Conservation (phyloP, 2,329 filamentous ascomycete genomes). For the Colletotrichum viniferum region DNA sequence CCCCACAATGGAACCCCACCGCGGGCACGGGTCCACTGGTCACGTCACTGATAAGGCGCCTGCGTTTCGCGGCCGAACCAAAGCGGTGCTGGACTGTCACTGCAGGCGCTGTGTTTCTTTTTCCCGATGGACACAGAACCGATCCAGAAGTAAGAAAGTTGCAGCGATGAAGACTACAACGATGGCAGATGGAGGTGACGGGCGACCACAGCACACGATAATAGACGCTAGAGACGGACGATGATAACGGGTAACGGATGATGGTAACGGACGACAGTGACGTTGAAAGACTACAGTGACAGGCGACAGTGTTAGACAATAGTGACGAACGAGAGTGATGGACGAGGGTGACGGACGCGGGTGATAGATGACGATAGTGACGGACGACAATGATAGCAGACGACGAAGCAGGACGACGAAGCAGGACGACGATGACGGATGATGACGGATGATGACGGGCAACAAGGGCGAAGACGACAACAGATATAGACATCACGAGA, state of each 20-base stretch:
- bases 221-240: not conserved
- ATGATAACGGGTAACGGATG: not conserved
- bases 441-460: not conserved
- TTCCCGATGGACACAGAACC: not conserved
- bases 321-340: not conserved
- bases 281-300: not conserved
- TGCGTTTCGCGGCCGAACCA: not conserved
- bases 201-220: not conserved
- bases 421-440: too few relatives aligned
- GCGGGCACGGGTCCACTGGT: not conserved
- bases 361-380: not conserved
- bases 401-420: not conserved
- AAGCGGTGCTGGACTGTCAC: not conserved
- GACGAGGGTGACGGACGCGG: not conserved
- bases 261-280: not conserved
- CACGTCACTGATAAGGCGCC: constrained; percentile 16
- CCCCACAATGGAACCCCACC: not conserved
- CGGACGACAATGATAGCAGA: not conserved
- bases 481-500: not conserved
- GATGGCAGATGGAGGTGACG: not conserved
- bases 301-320: too few relatives aligned
- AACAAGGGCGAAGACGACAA: not conserved
- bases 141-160: not conserved
- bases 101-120: not conserved
- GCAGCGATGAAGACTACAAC: not conserved